Base-by-base conservation (phyloP, 345 rosid species). In the Arabidopsis arenosa region DNA sequence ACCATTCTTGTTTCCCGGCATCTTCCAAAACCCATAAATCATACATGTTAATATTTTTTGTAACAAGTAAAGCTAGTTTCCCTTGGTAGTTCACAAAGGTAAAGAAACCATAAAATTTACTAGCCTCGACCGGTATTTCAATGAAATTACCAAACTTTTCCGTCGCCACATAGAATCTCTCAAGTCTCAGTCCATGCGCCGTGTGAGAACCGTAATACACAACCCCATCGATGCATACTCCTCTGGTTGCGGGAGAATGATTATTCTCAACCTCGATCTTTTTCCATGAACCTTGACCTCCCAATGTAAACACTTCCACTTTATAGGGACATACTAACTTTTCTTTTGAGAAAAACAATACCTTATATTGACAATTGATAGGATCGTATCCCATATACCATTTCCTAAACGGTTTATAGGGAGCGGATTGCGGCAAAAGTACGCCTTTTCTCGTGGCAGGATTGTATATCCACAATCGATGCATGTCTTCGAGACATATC, bases 351-450 rank as follows among this genome's bases (percentile, higher is more conserved):
- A 61, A 18, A 12, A 7, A 40, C 12, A 44, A 14, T 9, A 63
- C 13, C 37, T 63, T 63, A 28, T 63, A 63, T n/a, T 63, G 68
- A 9, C 9, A 7, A 26, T 2, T 41, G 51, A 62, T 63, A 23
- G 52, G 67, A 43, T 63, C 67, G 4, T 63, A 26, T 12, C 52
- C 68, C 18, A 60, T 37, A 60, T 41, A 60, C 65, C 47, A 60
- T 39, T 15, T 12, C 15, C 5, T 10, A 3, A 37, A 18, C 28
- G 8, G 2, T 12, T 39, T 39, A 21, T 21, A 0, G 2, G 5
- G 9, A 60, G 5, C 0, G 15, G 47, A 18, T 6, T 37, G 45
- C n/a, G 48, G 65, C 3, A 60, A 39, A 1, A 12, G 33, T 60
- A 39, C 7, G 6, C 23, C 23, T 3, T 60, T 56, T 3, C 65